phyloP scores from a whole-genome alignment of 2,329 filamentous ascomycete genomes.

The Chaetomiaceae sp. region DNA sequence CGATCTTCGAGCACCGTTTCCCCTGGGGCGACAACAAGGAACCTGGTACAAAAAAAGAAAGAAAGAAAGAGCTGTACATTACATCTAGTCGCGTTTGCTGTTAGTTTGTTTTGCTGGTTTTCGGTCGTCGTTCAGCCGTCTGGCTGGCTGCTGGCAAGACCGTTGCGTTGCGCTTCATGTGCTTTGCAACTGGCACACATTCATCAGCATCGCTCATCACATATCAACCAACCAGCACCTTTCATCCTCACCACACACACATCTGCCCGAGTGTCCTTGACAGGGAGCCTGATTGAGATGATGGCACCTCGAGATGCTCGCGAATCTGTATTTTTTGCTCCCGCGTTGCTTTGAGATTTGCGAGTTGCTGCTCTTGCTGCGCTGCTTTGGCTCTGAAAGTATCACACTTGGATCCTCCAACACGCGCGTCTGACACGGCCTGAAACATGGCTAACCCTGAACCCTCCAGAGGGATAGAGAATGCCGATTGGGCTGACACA shows the following conservation, averaged over 20 bases:
- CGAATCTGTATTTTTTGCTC: conserved; percentile 18
- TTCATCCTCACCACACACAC: conserved; percentile 26
- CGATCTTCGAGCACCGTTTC: conserved; percentile 28
- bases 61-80: conserved; percentile 52
- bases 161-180: conserved; percentile 29
- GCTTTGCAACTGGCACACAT: conserved; percentile 22
- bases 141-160: conserved; percentile 28
- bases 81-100: conserved; percentile 44
- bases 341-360: conserved; percentile 20
- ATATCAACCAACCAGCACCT: conserved; percentile 28
- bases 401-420: conserved; percentile 24
- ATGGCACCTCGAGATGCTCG: conserved; percentile 20
- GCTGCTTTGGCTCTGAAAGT: conserved; percentile 21
- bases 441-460: not conserved
- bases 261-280: conserved; percentile 17
- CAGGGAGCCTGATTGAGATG: conserved; percentile 18
- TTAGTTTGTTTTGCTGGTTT: conserved; percentile 42
- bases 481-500: conserved; percentile 25
- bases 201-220: conserved; percentile 36
- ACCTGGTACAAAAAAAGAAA: conserved; percentile 41
- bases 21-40: conserved; percentile 36
- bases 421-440: conserved; percentile 14
- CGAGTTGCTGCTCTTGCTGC: conserved; percentile 24
- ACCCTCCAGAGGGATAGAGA: not conserved
- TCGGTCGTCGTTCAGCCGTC: conserved; percentile 36